Base-by-base conservation (phyloP, 305 asterid genomes). In the Solanum aculeatissimum region DNA sequence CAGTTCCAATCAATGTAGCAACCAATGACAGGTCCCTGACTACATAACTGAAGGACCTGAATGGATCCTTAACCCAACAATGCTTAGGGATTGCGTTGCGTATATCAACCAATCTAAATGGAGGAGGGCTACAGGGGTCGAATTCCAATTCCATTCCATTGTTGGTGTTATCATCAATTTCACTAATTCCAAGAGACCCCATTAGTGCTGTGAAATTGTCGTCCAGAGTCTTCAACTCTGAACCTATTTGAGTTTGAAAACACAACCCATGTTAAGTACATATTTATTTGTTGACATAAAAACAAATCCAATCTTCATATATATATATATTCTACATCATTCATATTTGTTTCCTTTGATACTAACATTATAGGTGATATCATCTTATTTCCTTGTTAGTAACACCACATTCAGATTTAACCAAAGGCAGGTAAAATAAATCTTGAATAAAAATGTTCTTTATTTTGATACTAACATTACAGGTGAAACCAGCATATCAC, bases 21-120 rank as follows among this genome's bases (percentile, higher is more conserved):
- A 96, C 94, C 32, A 87, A 90, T 43, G 62, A 81, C 42, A 92
- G 80, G 87, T 96, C 99, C 45, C 99, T 91, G 12, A 86, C 90
- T 51, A 93, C 98, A 71, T 90, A 96, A 58, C 94, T 88, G 88
- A 92, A 69, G 0, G 98, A 96, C 85, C 88, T 89, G 94, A 93
- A 89, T 43, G 98, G 93, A 85, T 92, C 86, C 90, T 90, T 96
- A 10, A 93, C 94, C 98, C 98, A 96, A 45, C 98, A 96, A 88
- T 96, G 97, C 88, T 91, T 91, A 0, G 98, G 99, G 88, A 96
- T 94, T 19, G 96, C 99, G 1, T 92, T 95, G 82, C 89, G 91
- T 55, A 96, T 91, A 80, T 96, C 97, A 0, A 92, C 86, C 18
- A 96, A 32, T 85, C 89, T 93, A 62, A 96, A 96, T 0, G 97